Conservation (phyloP, 2,329 filamentous ascomycete genomes). For the Dactylellina drechsleri region DNA sequence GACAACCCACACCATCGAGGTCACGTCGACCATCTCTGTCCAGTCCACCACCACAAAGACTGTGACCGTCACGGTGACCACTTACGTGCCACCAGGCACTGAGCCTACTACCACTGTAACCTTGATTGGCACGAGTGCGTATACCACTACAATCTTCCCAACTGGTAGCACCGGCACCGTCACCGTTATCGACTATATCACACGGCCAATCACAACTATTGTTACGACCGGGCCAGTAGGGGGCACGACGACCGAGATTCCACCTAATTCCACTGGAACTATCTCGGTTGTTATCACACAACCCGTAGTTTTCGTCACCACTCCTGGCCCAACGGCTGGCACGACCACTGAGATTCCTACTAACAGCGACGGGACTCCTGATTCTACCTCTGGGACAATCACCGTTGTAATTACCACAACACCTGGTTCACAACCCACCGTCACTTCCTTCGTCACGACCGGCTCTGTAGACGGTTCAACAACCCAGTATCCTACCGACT, state of each 20-base stretch:
- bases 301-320: not conserved
- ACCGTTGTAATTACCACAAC: not conserved
- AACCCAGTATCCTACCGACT: not conserved
- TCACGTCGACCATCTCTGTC: not conserved
- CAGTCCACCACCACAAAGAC: slow-evolving; percentile 4
- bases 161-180: not conserved
- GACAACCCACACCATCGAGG: not conserved
- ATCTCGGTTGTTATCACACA: too few species aligned
- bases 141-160: slow-evolving; percentile 3
- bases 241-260: too few species aligned
- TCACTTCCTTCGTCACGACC: too few species aligned
- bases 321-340: not conserved
- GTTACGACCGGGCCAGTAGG: too few species aligned
- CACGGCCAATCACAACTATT: not conserved
- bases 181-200: slow-evolving; percentile 6
- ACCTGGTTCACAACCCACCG: too few species aligned
- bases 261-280: too few species aligned
- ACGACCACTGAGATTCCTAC: slow-evolving; percentile 4
- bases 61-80: slow-evolving; percentile 1
- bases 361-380: not conserved
- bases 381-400: not conserved
- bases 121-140: not conserved
- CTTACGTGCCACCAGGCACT: not conserved
- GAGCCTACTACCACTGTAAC: slow-evolving; percentile 5
- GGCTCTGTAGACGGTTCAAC: not conserved